These are phyloP conservation scores for Penicillium herquei DNA, from an alignment of 495 filamentous ascomycete species.

Conservation along the genomic window DNA sequence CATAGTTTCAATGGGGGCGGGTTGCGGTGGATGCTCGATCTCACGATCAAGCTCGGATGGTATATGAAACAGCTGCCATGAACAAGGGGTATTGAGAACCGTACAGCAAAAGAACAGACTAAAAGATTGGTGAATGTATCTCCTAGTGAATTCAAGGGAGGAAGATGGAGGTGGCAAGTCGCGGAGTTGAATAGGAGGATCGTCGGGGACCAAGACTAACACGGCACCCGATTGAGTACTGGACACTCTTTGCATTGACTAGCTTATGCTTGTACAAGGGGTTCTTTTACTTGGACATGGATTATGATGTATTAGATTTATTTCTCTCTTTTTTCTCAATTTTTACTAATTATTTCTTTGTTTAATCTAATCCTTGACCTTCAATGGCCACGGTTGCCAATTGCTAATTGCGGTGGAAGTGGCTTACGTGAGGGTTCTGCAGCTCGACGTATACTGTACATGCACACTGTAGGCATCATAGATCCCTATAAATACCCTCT, in stretches of 20 bases:
- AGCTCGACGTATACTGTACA: no score
- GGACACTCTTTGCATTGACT: not conserved
- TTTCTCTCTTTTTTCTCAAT: not conserved
- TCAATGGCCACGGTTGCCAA: not conserved
- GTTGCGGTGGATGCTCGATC: constrained; percentile 14
- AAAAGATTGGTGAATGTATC: not conserved
- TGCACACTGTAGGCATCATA: no score
- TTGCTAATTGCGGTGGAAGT: not conserved
- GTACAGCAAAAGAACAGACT: not conserved
- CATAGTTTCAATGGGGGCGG: constrained; percentile 26
- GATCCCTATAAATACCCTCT: no score
- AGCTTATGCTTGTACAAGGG: not conserved
- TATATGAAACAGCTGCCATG: constrained; percentile 26
- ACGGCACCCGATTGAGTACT: constrained; percentile 9
- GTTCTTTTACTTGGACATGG: not conserved
- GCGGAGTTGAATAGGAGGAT: constrained; percentile 21
- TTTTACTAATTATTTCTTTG: not conserved
- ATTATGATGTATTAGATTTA: not conserved
- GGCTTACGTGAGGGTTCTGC: not conserved
- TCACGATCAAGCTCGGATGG: constrained; percentile 7
- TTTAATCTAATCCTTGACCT: not conserved
- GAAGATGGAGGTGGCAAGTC: constrained; percentile 1
- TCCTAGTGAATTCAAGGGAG: not conserved
- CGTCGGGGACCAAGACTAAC: constrained; percentile 14
- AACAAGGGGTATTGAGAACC: constrained; percentile 5